phyloP scores from a whole-genome alignment of 1,139 yeast genomes.

The Sugiyamaella sp. region DNA sequence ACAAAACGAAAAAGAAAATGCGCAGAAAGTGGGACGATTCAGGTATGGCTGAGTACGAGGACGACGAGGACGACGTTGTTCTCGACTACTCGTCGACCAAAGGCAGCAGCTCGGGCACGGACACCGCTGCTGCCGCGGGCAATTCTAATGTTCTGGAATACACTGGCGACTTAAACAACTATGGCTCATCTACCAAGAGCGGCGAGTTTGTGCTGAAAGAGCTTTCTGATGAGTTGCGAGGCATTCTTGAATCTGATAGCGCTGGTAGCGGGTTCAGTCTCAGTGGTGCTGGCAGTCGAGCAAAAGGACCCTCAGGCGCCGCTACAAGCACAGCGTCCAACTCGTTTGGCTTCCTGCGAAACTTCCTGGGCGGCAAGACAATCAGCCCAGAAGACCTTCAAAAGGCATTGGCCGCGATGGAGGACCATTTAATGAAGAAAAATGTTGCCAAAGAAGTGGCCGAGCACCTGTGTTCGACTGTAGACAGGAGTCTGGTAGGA shows the following conservation, averaged over 20 bases:
- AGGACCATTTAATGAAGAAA: constrained; percentile 53
- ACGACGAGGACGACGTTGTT: constrained; percentile 37
- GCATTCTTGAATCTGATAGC: constrained; percentile 38
- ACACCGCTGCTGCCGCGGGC: constrained; percentile 22
- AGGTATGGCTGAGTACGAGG: constrained; percentile 47
- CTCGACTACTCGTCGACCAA: constrained; percentile 53
- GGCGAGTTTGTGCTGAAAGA: constrained; percentile 58
- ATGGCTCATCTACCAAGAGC: constrained; percentile 49
- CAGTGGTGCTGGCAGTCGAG: constrained; percentile 13
- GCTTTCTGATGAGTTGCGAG: constrained; percentile 50
- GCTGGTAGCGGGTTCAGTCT: background rate
- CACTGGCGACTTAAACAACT: constrained; percentile 50
- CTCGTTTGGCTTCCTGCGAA: constrained; percentile 59
- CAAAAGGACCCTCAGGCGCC: constrained; percentile 15
- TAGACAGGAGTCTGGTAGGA: constrained; percentile 63
- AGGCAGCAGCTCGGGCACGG: constrained; percentile 23
- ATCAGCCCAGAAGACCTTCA: constrained; percentile 51
- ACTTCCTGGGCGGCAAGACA: constrained; percentile 63
- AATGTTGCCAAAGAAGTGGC: constrained; percentile 63
- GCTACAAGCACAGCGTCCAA: too few species aligned
- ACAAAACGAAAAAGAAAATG: constrained; percentile 42
- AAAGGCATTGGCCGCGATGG: constrained; percentile 49
- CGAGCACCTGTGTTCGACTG: constrained; percentile 56
- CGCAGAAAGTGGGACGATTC: constrained; percentile 58
- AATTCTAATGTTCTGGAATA: constrained; percentile 44